Evolutionary conservation across 208 protist species (phyloP).

Genomic region (Baffinella frigidus): DNA sequence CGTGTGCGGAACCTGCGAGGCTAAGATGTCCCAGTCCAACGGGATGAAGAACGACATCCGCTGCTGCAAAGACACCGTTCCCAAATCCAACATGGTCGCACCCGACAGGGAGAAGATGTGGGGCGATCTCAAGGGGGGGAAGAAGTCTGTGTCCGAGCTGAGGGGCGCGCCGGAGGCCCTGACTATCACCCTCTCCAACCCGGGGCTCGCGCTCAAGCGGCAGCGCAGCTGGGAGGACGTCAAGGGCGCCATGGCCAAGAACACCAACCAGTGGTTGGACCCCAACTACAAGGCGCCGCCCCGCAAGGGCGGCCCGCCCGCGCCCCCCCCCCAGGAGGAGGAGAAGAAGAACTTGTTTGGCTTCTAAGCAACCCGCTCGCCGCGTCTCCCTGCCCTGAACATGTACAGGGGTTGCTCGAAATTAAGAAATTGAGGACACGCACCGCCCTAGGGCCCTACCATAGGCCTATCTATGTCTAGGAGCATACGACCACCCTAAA

Average conservation of each 20-base stretch:
- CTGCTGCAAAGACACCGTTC: conserved; percentile 30
- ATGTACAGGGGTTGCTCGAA: too few species aligned
- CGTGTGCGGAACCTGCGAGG: conserved; percentile 60
- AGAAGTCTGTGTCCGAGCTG: conserved; percentile 41
- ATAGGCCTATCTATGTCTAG: too few species aligned
- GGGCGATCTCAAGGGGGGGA: conserved; percentile 38
- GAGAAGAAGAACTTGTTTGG: too few species aligned
- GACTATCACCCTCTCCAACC: conserved; percentile 52
- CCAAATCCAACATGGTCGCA: conserved; percentile 36
- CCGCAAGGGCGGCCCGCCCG: neutral
- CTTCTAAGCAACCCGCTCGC: too few species aligned
- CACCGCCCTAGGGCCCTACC: too few species aligned
- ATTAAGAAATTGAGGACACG: too few species aligned
- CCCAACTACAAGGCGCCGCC: conserved; percentile 44
- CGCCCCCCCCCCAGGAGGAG: neutral
- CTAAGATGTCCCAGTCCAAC: conserved; percentile 21
- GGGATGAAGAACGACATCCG: conserved; percentile 13
- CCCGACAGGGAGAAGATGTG: conserved; percentile 63
- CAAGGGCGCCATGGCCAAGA: conserved; percentile 16
- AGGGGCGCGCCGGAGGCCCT: neutral
- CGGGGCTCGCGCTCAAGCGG: conserved; percentile 39
- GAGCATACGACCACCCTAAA: too few species aligned
- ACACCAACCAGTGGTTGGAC: conserved; percentile 36
- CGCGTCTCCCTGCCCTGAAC: too few species aligned
- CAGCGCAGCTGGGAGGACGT: conserved; percentile 50